phyloP scores from a whole-genome alignment of 768 basidiomycete species.

The Lactarius hengduanensis region DNA sequence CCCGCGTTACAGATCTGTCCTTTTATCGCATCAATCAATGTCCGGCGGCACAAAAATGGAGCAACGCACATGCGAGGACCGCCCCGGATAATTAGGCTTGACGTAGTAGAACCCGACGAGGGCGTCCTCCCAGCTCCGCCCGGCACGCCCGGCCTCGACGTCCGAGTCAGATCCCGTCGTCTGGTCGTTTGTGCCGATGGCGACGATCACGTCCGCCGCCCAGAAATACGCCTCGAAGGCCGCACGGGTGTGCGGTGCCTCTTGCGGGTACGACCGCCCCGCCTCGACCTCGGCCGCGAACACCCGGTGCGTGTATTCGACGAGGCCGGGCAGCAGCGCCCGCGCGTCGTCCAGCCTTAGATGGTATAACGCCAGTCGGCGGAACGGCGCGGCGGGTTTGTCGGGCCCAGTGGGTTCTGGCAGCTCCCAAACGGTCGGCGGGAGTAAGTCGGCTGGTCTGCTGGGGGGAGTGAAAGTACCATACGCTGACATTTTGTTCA shows the following conservation, averaged over 20 bases:
- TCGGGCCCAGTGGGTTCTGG: constrained; percentile 27
- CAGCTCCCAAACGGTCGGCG: constrained; percentile 50
- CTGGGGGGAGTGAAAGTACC: constrained; percentile 50
- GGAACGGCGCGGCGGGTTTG: constrained; percentile 35
- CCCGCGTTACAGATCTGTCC: constrained; percentile 84
- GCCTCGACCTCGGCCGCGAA: constrained; percentile 76
- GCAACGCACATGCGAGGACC: constrained; percentile 80
- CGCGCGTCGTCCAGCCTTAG: constrained; percentile 36
- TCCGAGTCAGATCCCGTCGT: constrained; percentile 30
- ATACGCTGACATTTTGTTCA: constrained; percentile 66
- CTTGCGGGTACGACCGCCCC: constrained; percentile 86
- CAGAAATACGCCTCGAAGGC: constrained; percentile 78
- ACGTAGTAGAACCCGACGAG: constrained; percentile 82
- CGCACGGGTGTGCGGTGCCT: constrained; percentile 46
- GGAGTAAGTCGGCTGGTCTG: constrained; percentile 36
- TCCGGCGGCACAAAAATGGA: neutral
- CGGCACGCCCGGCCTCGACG: constrained; percentile 47
- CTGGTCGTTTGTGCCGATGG: constrained; percentile 40
- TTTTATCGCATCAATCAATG: neutral
- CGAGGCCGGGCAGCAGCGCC: constrained; percentile 45
- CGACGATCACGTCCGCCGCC: constrained; percentile 72
- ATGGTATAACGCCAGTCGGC: constrained; percentile 32
- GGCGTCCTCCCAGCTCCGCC: constrained; percentile 62
- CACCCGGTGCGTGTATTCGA: constrained; percentile 56
- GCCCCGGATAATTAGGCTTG: constrained; percentile 87